phyloP scores from a whole-genome alignment of 2,329 filamentous ascomycete species.

The Mycocentrospora acerina region DNA sequence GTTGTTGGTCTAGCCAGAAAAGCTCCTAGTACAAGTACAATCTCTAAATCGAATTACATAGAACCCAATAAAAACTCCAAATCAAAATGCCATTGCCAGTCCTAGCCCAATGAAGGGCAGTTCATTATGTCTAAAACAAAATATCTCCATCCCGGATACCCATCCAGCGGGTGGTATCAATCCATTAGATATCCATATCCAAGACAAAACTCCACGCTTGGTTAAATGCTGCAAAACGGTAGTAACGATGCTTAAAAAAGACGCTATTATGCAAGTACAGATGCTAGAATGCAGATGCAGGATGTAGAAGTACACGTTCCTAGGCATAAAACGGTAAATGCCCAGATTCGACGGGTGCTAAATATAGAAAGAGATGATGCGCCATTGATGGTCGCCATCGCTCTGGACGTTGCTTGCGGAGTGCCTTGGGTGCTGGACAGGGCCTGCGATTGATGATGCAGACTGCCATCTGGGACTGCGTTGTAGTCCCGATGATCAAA shows the following conservation, averaged over 20 bases:
- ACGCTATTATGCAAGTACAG: background rate
- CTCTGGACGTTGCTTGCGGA: conserved; percentile 29
- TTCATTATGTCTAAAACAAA: background rate
- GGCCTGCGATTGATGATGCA: conserved; percentile 9
- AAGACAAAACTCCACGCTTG: conserved; percentile 14
- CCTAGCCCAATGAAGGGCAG: no score
- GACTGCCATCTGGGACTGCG: no score
- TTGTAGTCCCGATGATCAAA: background rate
- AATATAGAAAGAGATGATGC: background rate
- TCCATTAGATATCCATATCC: background rate
- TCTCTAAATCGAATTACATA: background rate
- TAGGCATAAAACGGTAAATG: background rate
- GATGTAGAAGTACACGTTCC: conserved; percentile 1
- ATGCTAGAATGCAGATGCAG: conserved; percentile 4
- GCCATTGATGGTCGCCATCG: conserved; percentile 20
- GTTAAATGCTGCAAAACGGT: conserved; percentile 8
- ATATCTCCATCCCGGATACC: conserved; percentile 1
- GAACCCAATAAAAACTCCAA: background rate
- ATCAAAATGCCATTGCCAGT: no score
- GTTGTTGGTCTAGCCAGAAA: background rate
- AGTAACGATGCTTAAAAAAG: background rate
- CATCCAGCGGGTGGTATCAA: background rate
- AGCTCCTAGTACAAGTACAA: conserved; percentile 1
- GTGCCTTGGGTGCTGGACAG: conserved; percentile 17
- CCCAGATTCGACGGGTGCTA: no score